Evolutionary conservation across 2,329 filamentous ascomycete species (phyloP).

Genomic region (Penicillium sp.): DNA sequence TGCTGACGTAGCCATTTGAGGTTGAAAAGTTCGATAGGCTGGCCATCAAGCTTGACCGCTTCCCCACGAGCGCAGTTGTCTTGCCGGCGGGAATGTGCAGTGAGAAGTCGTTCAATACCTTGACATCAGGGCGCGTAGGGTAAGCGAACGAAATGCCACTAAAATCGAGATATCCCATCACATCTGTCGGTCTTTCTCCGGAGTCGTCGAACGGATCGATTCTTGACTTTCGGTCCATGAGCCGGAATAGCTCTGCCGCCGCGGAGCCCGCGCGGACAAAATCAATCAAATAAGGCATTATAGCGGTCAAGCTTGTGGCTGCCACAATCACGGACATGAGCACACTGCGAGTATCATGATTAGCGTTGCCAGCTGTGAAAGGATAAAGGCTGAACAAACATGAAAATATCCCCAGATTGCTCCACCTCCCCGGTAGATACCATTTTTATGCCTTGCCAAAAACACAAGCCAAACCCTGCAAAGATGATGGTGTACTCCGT

Average conservation of each 20-base stretch:
- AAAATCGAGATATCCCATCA: slow-evolving; percentile 38
- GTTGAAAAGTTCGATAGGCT: slow-evolving; percentile 39
- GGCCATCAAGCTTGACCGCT: slow-evolving; percentile 55
- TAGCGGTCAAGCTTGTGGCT: slow-evolving; percentile 33
- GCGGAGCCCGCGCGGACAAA: slow-evolving; percentile 45
- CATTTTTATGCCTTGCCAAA: slow-evolving; percentile 42
- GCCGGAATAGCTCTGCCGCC: slow-evolving; percentile 41
- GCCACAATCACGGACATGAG: slow-evolving; percentile 34
- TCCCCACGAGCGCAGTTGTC: slow-evolving; percentile 65
- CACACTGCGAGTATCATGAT: slow-evolving; percentile 17
- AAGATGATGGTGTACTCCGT: slow-evolving; percentile 17
- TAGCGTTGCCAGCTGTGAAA: background rate
- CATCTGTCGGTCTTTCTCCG: slow-evolving; percentile 15
- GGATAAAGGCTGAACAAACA: slow-evolving; percentile 9
- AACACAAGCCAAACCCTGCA: slow-evolving; percentile 15
- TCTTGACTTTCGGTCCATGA: slow-evolving; percentile 39
- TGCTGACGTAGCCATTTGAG: slow-evolving; percentile 26
- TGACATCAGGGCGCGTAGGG: slow-evolving; percentile 43
- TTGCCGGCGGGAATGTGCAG: slow-evolving; percentile 42
- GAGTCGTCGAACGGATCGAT: slow-evolving; percentile 36
- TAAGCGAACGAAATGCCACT: slow-evolving; percentile 41
- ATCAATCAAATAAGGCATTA: slow-evolving; percentile 40
- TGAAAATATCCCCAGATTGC: slow-evolving; percentile 30
- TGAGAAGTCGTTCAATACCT: slow-evolving; percentile 37
- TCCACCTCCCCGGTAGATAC: slow-evolving; percentile 30